Conservation (phyloP, 176 grass and related monocot species). For the Oryza rufipogon region DNA sequence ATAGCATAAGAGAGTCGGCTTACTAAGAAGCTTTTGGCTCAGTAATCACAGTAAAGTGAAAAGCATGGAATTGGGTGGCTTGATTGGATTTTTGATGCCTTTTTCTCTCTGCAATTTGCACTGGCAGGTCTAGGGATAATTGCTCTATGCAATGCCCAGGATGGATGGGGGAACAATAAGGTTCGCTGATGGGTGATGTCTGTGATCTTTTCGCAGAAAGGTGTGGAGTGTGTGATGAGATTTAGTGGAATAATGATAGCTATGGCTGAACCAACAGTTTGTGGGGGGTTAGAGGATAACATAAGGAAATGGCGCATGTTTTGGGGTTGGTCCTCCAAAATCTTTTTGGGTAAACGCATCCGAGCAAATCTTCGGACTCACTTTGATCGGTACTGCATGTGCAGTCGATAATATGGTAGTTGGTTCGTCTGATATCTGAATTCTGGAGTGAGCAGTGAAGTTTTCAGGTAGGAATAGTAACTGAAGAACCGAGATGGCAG, state of each 20-base stretch:
- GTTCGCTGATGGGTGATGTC: constrained; percentile 36
- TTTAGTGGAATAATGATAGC: constrained; percentile 51
- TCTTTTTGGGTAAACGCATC: constrained; percentile 38
- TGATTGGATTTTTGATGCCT: constrained; percentile 46
- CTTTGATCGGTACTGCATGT: constrained; percentile 25
- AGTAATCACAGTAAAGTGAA: constrained; percentile 32
- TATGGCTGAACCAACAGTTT: constrained; percentile 51
- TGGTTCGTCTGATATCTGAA: constrained; percentile 20
- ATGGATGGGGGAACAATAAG: constrained; percentile 33
- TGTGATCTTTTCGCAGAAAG: constrained; percentile 44
- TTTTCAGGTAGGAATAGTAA: constrained; percentile 11
- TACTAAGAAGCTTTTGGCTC: constrained; percentile 16
- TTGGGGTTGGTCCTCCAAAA: constrained; percentile 21
- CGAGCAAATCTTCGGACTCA: background rate
- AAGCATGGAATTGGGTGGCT: constrained; percentile 18
- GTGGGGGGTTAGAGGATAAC: constrained; percentile 36
- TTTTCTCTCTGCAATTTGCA: constrained; percentile 44
- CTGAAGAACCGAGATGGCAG: constrained; percentile 31
- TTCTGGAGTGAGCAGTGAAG: constrained; percentile 12
- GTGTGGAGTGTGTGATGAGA: constrained; percentile 30
- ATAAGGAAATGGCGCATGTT: constrained; percentile 42
- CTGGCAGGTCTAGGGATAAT: constrained; percentile 2
- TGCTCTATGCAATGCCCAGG: constrained; percentile 14
- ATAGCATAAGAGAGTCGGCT: constrained; percentile 32
- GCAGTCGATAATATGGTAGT: constrained; percentile 22